Evolutionary conservation across 202 grass and related monocot genomes (phyloP), one percentile per base, ranked within the genome.

Genomic region (Thinopyrum obtusiflorum): DNA sequence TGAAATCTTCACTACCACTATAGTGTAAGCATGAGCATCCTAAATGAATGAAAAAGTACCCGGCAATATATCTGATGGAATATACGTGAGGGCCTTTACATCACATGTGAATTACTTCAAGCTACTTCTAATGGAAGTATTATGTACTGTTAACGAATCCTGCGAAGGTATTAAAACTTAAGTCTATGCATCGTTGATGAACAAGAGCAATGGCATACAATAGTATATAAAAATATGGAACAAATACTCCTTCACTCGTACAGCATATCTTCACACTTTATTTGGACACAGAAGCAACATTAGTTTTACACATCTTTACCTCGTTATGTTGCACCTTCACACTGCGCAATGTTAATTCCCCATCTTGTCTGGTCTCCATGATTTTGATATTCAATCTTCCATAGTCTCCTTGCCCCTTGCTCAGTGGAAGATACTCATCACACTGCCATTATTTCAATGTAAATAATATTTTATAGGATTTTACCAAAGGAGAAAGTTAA

Each of bases 351-450:
- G 88, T 60, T 87, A 94, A 91, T 23, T 78, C 70, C 36, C 63
- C 78, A 61, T 84, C 78, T 4, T 64, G 9, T 69, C 24, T 77
- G 11, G 25, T 46, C 82, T 85, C 78, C n/a, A 69, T 85, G n/a
- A 63, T 84, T 44, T 84, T 73, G 73, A 98, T 60, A 46, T 24
- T 92, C 74, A 91, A 87, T 88, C 87, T 92, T 80, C 97, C 97
- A 85, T 92, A 94, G 77, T 79, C 78, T 78, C 31, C 74, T 11
- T 86, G 49, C 10, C 47, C 77, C 80, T 88, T 68, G 9, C 63
- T 87, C 35, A 88, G n/a, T 66, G 92, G 92, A 78, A 98, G 85
- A 87, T 98, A 98, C 76, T 86, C 81, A 75, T 91, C 62, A 73
- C 97, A 98, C 97, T 98, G 89, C 26, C 72, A 96, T 71, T 81